Conservation (phyloP, 306 rosid species). For the Astragalus glycyphyllos region DNA sequence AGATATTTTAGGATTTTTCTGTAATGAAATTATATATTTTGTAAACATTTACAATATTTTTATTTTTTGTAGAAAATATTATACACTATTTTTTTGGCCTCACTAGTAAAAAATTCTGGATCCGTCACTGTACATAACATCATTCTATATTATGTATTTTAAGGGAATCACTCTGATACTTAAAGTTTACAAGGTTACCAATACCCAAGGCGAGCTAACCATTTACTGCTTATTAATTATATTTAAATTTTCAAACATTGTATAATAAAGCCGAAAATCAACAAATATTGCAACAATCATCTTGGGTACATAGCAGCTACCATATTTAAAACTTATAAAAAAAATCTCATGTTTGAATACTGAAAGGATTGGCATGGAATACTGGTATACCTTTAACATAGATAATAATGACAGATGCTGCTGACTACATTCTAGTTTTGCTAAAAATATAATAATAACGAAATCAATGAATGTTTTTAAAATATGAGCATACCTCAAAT, state of each 20-base stretch:
- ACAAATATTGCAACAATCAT: no score
- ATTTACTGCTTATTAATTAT: background rate
- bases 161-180: background rate
- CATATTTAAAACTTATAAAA: background rate
- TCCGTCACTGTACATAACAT: background rate
- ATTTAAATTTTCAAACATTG: background rate
- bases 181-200: background rate
- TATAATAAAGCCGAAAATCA: background rate
- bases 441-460: background rate
- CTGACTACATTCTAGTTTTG: background rate
- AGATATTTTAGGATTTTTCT: no score
- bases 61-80: no score
- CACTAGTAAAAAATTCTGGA: no score
- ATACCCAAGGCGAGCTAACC: background rate
- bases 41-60: no score
- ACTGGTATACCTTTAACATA: background rate
- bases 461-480: background rate
- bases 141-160: background rate
- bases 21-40: no score
- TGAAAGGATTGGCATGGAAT: background rate
- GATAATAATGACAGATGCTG: background rate
- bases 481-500: no score
- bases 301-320: background rate
- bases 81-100: no score
- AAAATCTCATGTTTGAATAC: background rate